Base-by-base conservation (phyloP, 2,329 filamentous ascomycete genomes). In the Claviceps paspali region DNA sequence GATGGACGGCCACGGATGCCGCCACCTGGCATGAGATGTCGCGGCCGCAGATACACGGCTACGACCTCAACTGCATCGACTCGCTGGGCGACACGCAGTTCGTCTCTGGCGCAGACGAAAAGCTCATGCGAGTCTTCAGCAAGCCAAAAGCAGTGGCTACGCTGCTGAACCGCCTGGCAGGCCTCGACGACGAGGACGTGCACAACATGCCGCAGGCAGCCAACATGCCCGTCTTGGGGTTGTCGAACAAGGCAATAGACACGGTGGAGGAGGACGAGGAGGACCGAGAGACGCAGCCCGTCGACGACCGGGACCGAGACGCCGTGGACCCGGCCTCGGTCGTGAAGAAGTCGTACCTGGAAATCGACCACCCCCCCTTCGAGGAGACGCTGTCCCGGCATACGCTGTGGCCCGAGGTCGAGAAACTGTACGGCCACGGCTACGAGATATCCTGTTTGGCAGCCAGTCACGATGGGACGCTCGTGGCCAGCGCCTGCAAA, bases 351-450 rank as follows among this genome's bases (percentile, higher is more conserved):
- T 74, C 74, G 1, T 70, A 73, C 4, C 63, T 86, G 6, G 70
- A 79, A 30, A 67, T 80, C 36, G 60, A 73, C 29, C 76, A 82
- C 45, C 87, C 91, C 9, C 88, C 91, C 0, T 70, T 85, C 26
- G 91, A 98, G 57, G 91, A 96, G 56, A 79, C 84, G 38, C 73
- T 98, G 2, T 81, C 86, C 18, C 77, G 87, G 7, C 79, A 92
- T 55, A 93, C 91, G 0, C 74, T 98, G 23, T 98, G 87, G 86
- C 91, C 91, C 3, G 91, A 98, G 54, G 76, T 76, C 6, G 91
- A 98, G 57, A 98, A 98, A 62, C 71, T 98, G 1, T 98, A 98
- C 59, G 91, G 91, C 2, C 91, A 98, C 59, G 91, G 91, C 22
- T 95, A 95, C 60, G 91, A 98, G 58, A 88, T 98, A 35, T 93